Conservation (phyloP, 495 filamentous ascomycete genomes). For the Xylaria sp. region DNA sequence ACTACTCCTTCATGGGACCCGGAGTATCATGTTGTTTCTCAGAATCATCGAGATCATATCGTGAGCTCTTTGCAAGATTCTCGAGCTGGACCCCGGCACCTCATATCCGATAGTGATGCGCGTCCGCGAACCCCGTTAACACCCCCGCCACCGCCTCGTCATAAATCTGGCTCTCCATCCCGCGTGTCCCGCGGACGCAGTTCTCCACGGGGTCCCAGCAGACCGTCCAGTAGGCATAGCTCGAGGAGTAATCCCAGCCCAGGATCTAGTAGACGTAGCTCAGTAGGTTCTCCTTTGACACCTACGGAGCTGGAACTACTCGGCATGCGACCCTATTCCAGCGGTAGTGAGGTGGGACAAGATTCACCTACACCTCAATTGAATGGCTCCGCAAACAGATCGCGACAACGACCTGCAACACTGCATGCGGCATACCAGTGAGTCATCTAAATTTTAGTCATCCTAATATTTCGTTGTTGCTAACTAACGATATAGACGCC, state of each 20-base stretch:
- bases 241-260: conserved; percentile 24
- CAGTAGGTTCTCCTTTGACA: conserved; percentile 31
- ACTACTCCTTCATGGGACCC: conserved; percentile 3
- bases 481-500: conserved; percentile 35
- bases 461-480: conserved; percentile 1
- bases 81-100: background rate
- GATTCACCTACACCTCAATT: conserved; percentile 33
- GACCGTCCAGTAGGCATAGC: conserved; percentile 11
- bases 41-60: background rate
- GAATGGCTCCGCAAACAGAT: conserved; percentile 31
- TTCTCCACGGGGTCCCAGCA: background rate
- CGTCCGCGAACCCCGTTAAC: background rate
- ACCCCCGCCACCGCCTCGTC: background rate
- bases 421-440: conserved; percentile 52
- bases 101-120: background rate
- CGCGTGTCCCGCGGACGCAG: background rate
- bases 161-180: background rate
- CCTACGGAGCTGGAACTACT: conserved; percentile 36
- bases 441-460: conserved; percentile 19
- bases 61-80: background rate
- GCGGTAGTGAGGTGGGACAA: conserved; percentile 28
- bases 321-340: conserved; percentile 28
- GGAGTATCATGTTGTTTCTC: background rate
- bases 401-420: conserved; percentile 45
- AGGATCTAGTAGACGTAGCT: conserved; percentile 30